These are phyloP conservation scores for Tulasnella sp. DNA, from an alignment of 768 basidiomycete genomes.

Conservation along the genomic window DNA sequence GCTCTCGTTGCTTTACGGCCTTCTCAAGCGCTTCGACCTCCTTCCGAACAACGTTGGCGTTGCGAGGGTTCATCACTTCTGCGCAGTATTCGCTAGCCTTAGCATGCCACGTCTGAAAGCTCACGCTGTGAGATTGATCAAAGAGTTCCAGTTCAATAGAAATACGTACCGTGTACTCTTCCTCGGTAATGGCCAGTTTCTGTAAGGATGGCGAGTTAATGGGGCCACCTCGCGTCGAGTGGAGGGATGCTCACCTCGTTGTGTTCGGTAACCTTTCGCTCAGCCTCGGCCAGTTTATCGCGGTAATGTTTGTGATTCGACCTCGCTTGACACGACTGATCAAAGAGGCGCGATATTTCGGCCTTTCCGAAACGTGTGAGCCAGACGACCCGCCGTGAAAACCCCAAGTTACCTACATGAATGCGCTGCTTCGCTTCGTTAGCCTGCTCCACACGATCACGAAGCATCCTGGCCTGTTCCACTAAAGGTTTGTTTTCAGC, in stretches of 20 bases:
- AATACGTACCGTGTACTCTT: conserved; percentile 57
- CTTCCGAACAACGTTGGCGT: conserved; percentile 53
- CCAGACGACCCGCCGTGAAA: background rate
- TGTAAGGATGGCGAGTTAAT: background rate
- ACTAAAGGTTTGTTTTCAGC: conserved; percentile 46
- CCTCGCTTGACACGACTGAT: conserved; percentile 51
- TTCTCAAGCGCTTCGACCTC: conserved; percentile 60
- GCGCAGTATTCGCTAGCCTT: conserved; percentile 63
- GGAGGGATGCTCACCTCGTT: conserved; percentile 38
- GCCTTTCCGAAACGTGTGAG: conserved; percentile 40
- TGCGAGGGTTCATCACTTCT: conserved; percentile 56
- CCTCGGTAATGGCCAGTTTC: conserved; percentile 37
- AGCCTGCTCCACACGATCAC: conserved; percentile 51
- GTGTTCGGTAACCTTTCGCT: conserved; percentile 44
- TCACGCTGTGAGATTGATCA: background rate
- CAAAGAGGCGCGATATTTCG: conserved; percentile 50
- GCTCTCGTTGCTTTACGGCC: conserved; percentile 65
- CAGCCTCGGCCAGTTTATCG: conserved; percentile 53
- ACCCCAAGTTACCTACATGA: conserved; percentile 40
- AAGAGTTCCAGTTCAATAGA: background rate
- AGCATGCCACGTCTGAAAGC: conserved; percentile 55
- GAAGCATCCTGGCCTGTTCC: conserved; percentile 47
- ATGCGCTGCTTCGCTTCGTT: conserved; percentile 45
- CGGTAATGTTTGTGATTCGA: conserved; percentile 48
- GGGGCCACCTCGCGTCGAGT: too few relatives aligned